Evolutionary conservation across 139 green algal genomes (phyloP), one percentile per base, ranked within the genome.

Genomic region (Volvox reticuliferus): DNA sequence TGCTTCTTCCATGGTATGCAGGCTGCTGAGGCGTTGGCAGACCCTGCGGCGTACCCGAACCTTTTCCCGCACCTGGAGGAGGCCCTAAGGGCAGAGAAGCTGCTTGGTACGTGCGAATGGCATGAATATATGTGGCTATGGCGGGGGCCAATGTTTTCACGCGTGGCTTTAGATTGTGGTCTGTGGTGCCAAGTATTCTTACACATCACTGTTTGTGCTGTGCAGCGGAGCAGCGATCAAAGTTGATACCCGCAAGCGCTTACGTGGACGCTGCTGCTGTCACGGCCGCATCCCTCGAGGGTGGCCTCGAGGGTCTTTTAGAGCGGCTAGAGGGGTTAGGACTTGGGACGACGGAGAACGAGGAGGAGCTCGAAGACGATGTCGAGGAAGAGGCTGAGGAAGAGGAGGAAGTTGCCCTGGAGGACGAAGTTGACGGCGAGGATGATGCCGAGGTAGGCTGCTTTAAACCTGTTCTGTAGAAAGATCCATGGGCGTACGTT

Each of bases 1-100:
- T 22, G 24, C 14, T 44, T 84, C 14, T 44, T 84, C 20, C 9
- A 32, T 84, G 37, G 12, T 28, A 20, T 20, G 30, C 86, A 90
- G 86, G 98, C 98, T 13, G 98, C 98, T 0, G 98, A 99, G 90
- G 96, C 97, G 2, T 94, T 99, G 35, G 98, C 98, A 2, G 98
- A 99, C 94, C 98, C 98, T 13, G 94, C 92, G 1, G 97, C 98
- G 93, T 99, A 99, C 94, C 92, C 96, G 86, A 99, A 99, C 94
- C 95, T 99, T 21, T 99, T 99, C 94, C 97, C 97, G 24, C 95
- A 98, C 87, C 93, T 99, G 50, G 92, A 99, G 13, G 77, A 82
- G 67, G 88, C 88, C 24, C 65, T 87, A 1, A 20, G 19, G 18
- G 88, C 88, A 18, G 81, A 89, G 73, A 68, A 86, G 61, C 33